Conservation (phyloP, 495 filamentous ascomycete species). For the Penicillium goetzii region DNA sequence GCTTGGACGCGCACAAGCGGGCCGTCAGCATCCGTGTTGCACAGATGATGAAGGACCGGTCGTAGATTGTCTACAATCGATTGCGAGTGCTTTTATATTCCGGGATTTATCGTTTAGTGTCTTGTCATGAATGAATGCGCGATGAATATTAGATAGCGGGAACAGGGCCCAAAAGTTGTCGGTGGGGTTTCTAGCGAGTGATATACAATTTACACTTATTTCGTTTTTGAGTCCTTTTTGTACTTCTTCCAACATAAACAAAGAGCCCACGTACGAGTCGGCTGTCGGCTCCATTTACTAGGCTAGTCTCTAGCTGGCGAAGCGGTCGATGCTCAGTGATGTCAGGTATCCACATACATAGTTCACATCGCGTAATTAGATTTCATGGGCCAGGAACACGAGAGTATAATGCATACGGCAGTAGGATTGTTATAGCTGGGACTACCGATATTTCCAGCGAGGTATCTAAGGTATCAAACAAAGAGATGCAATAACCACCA, state of each 20-base stretch:
- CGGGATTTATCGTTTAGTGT: conserved; percentile 14
- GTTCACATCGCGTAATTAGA: neutral
- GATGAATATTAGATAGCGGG: conserved; percentile 28
- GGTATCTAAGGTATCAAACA: conserved; percentile 21
- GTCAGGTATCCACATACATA: conserved; percentile 15
- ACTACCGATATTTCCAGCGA: conserved; percentile 11
- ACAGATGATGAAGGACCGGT: conserved; percentile 57
- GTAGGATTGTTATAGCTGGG: conserved; percentile 17
- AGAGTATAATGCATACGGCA: conserved; percentile 4
- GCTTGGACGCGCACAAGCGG: conserved; percentile 89
- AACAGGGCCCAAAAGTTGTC: conserved; percentile 6
- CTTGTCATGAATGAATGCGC: conserved; percentile 32
- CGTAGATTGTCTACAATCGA: conserved; percentile 7
- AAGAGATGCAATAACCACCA: conserved; percentile 9
- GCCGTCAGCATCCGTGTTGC: conserved; percentile 87
- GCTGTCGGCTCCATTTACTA: neutral
- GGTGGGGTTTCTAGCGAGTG: conserved; percentile 1
- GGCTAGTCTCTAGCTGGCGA: neutral
- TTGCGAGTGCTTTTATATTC: neutral
- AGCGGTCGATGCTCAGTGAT: conserved; percentile 11
- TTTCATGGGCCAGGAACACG: neutral
- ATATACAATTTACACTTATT: conserved; percentile 4
- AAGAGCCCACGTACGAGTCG: neutral
- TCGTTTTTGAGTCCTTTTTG: neutral
- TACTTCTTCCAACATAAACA: too few relatives aligned